Evolutionary conservation across 1,284 basidiomycete species (phyloP).

Genomic region (Pterulicium gracile): DNA sequence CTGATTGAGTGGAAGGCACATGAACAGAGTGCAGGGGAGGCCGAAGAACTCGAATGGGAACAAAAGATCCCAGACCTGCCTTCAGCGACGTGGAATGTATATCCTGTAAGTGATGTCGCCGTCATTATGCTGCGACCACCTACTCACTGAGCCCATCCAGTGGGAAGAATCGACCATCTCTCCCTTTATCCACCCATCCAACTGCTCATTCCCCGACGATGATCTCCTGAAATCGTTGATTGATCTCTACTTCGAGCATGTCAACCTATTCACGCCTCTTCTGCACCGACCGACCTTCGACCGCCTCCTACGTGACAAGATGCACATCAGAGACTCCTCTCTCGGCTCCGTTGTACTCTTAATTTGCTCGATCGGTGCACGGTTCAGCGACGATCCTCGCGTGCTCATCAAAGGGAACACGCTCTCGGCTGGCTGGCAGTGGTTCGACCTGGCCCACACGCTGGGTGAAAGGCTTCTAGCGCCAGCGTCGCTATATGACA

Average conservation of each 20-base stretch:
- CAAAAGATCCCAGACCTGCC: background rate
- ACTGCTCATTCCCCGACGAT: conserved; percentile 16
- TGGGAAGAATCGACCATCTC: background rate
- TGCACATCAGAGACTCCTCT: conserved; percentile 25
- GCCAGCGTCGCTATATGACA: background rate
- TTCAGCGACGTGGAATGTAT: too few species aligned
- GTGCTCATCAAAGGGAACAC: conserved; percentile 20
- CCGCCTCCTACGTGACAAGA: conserved; percentile 25
- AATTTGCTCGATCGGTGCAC: conserved; percentile 36
- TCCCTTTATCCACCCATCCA: conserved; percentile 2
- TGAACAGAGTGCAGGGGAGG: background rate
- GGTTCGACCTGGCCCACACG: conserved; percentile 30
- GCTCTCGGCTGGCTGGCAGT: conserved; percentile 41
- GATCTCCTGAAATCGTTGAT: conserved; percentile 31
- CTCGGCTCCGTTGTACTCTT: conserved; percentile 36
- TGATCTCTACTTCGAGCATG: conserved; percentile 31
- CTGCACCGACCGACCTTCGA: conserved; percentile 36
- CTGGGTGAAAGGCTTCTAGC: background rate
- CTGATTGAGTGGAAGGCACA: background rate
- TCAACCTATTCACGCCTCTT: conserved; percentile 29
- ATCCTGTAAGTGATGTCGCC: too few species aligned
- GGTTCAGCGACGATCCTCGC: conserved; percentile 34
- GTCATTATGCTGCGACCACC: background rate
- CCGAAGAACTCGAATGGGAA: background rate
- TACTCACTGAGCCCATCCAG: background rate